Evolutionary conservation across 2,329 filamentous ascomycete species (phyloP).

Genomic region (Kalmusia sp.): DNA sequence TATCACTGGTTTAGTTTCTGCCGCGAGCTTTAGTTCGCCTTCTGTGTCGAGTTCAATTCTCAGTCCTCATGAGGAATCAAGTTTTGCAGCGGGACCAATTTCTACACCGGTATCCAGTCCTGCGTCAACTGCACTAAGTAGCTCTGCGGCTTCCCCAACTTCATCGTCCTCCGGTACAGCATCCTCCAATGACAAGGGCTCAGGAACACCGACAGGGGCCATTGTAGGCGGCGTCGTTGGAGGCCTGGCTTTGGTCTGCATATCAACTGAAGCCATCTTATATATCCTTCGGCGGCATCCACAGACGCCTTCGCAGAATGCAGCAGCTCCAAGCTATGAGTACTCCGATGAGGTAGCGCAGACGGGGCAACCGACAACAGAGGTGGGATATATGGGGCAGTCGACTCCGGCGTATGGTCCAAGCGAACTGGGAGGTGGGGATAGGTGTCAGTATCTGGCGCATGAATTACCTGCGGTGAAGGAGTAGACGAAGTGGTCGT

Average conservation of each 20-base stretch:
- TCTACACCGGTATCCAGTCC: too few species aligned
- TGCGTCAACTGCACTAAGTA: neutral
- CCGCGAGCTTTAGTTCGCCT: too few species aligned
- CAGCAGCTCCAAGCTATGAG: neutral
- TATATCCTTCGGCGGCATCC: constrained; percentile 1
- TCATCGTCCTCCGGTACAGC: neutral
- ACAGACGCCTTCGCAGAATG: neutral
- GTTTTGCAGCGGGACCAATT: neutral
- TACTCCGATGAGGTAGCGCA: neutral
- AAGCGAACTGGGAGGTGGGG: neutral
- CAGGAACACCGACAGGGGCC: neutral
- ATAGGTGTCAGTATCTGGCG: neutral
- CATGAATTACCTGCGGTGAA: neutral
- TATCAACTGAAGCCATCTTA: neutral
- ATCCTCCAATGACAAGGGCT: neutral
- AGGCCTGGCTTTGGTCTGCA: neutral
- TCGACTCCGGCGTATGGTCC: neutral
- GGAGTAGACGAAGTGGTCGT: neutral
- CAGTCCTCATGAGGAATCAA: too few species aligned
- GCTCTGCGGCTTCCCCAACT: neutral
- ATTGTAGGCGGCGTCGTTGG: neutral
- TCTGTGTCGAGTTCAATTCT: too few species aligned
- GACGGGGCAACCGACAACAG: too few species aligned
- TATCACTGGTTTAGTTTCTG: too few species aligned
- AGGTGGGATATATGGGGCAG: neutral